These are phyloP conservation scores for Globisporangium yorkense DNA, from an alignment of 352 stramenopile genomes.

Conservation along the genomic window DNA sequence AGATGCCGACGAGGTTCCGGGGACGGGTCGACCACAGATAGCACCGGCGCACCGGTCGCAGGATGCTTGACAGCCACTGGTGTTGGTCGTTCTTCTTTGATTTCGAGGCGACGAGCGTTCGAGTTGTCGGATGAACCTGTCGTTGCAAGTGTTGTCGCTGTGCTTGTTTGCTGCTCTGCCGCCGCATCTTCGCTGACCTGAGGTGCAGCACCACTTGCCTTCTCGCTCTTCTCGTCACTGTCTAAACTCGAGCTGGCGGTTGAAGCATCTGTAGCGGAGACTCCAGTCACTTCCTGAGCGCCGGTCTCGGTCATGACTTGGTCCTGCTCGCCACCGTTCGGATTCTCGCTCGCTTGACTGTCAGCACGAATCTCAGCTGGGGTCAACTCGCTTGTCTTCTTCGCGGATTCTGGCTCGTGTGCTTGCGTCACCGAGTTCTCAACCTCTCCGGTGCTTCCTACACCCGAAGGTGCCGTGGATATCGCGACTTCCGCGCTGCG, in stretches of 20 bases:
- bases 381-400: background rate
- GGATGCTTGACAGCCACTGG: background rate
- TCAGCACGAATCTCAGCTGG: too few species aligned
- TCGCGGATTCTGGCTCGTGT: too few species aligned
- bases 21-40: conserved; percentile 44
- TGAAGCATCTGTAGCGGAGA: background rate
- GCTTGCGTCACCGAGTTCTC: too few species aligned
- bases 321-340: background rate
- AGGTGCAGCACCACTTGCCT: too few species aligned
- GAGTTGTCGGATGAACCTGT: background rate
- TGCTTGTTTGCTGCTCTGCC: background rate
- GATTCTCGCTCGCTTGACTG: background rate
- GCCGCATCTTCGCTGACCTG: background rate
- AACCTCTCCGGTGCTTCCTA: too few species aligned
- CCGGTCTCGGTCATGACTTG: background rate
- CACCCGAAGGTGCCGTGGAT: background rate
- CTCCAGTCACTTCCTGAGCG: background rate
- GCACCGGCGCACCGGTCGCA: conserved; percentile 8
- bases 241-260: background rate
- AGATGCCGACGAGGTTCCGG: conserved; percentile 33
- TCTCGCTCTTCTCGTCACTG: background rate
- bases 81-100: background rate
- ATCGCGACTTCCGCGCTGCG: background rate
- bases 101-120: background rate
- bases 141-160: background rate